These are phyloP conservation scores for Claviceps sp. DNA, from an alignment of 2,329 filamentous ascomycete species.

Conservation along the genomic window DNA sequence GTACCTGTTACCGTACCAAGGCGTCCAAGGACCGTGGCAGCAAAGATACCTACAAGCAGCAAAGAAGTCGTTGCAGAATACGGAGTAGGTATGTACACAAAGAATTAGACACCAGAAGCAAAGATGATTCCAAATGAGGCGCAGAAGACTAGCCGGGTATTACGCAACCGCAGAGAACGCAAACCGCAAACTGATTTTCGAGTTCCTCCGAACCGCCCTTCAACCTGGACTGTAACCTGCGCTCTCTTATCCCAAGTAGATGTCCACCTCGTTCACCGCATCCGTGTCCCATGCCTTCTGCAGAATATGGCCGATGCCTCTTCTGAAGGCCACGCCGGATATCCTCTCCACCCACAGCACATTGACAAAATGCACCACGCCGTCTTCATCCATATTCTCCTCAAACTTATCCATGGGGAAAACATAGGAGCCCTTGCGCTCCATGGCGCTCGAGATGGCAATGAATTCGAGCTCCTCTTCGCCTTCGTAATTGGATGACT, in stretches of 20 bases:
- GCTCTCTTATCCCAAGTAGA: constrained; percentile 24
- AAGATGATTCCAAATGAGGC: too few relatives aligned
- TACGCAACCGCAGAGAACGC: not conserved
- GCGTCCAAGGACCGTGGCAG: too few relatives aligned
- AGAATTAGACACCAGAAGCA: too few relatives aligned
- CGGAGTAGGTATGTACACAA: too few relatives aligned
- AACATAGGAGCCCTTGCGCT: constrained; percentile 27
- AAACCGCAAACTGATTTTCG: not conserved
- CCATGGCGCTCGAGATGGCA: constrained; percentile 26
- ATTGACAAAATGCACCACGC: constrained; percentile 31
- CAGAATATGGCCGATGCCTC: constrained; percentile 29
- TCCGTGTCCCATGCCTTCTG: constrained; percentile 27
- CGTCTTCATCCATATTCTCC: constrained; percentile 27
- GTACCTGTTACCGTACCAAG: too few relatives aligned
- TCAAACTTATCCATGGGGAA: constrained; percentile 26
- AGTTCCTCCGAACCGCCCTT: not conserved
- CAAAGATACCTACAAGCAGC: too few relatives aligned
- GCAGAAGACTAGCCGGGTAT: too few relatives aligned
- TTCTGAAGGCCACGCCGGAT: constrained; percentile 26
- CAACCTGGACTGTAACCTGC: not conserved
- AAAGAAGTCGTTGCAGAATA: too few relatives aligned
- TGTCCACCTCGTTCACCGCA: constrained; percentile 24
- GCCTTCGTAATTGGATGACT: constrained; percentile 32
- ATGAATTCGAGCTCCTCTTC: constrained; percentile 31
- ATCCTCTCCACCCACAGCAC: constrained; percentile 34